Evolutionary conservation across 106 monocot genomes (phyloP).

Genomic region (Apostasia ramifera): DNA sequence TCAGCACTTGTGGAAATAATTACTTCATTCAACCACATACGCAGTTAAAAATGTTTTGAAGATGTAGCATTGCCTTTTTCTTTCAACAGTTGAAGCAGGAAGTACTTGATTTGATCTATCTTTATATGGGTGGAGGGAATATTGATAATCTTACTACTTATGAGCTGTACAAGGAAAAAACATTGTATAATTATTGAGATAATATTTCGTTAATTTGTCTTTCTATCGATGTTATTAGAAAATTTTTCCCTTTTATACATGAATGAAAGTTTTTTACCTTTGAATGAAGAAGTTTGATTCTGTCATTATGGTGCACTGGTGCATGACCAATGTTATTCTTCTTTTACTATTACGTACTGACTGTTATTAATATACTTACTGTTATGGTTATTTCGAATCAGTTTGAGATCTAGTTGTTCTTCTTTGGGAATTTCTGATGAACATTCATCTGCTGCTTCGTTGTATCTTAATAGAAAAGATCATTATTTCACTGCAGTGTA

Average conservation of each 20-base stretch:
- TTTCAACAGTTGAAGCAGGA: background rate
- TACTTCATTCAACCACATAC: background rate
- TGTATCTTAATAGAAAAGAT: too few relatives aligned
- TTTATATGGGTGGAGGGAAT: background rate
- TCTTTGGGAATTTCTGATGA: too few relatives aligned
- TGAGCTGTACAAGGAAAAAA: background rate
- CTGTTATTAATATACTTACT: too few relatives aligned
- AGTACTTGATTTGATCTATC: background rate
- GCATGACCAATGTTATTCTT: background rate
- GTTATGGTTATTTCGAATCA: too few relatives aligned
- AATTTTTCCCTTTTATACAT: background rate
- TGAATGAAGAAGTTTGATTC: background rate
- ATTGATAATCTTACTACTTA: background rate
- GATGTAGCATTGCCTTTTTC: slow-evolving; percentile 1
- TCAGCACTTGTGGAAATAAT: background rate
- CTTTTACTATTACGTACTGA: background rate
- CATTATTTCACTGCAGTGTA: too few relatives aligned
- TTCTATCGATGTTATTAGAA: background rate
- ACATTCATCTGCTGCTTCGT: too few relatives aligned
- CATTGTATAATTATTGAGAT: background rate
- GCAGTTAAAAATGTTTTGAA: background rate
- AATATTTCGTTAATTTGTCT: background rate
- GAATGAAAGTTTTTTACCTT: background rate
- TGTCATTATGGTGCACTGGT: background rate
- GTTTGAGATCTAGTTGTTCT: too few relatives aligned